phyloP scores from a whole-genome alignment of 2,329 filamentous ascomycete genomes.

The Alternaria viburni region DNA sequence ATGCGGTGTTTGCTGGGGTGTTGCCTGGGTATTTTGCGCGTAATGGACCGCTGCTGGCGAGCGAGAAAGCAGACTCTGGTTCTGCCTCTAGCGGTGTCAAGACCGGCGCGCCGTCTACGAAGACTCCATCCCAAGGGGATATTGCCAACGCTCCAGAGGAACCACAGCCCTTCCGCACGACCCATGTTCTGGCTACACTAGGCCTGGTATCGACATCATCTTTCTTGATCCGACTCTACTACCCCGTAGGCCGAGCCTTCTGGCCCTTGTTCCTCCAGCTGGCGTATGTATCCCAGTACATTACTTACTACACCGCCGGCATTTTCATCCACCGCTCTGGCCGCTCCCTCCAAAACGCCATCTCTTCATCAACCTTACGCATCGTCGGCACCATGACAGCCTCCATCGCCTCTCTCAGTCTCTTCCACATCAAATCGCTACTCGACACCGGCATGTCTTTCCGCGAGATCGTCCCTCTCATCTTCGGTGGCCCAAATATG shows the following conservation, averaged over 20 bases:
- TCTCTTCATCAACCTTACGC: neutral
- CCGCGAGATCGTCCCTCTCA: neutral
- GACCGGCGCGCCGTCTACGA: neutral
- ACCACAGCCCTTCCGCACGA: neutral
- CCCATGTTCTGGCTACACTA: neutral
- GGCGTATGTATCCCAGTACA: conserved; percentile 24
- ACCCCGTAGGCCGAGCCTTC: conserved; percentile 14
- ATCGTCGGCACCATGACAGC: neutral
- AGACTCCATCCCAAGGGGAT: no score
- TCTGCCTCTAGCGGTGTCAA: neutral
- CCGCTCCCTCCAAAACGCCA: neutral
- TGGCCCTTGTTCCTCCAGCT: conserved; percentile 12
- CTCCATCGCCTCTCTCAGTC: neutral
- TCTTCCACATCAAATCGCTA: neutral
- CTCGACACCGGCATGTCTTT: neutral
- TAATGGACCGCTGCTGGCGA: neutral
- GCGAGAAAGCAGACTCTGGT: no score
- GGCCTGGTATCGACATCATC: neutral
- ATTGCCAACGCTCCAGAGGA: neutral
- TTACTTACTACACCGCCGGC: conserved; percentile 16
- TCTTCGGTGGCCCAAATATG: neutral
- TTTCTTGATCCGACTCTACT: conserved; percentile 16
- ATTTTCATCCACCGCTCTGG: neutral
- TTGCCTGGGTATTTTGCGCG: neutral
- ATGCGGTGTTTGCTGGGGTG: conserved; percentile 9